Evolutionary conservation across 139 green algal genomes (phyloP), one percentile per base, ranked within the genome.

Genomic region (Coccomyxa sp.): DNA sequence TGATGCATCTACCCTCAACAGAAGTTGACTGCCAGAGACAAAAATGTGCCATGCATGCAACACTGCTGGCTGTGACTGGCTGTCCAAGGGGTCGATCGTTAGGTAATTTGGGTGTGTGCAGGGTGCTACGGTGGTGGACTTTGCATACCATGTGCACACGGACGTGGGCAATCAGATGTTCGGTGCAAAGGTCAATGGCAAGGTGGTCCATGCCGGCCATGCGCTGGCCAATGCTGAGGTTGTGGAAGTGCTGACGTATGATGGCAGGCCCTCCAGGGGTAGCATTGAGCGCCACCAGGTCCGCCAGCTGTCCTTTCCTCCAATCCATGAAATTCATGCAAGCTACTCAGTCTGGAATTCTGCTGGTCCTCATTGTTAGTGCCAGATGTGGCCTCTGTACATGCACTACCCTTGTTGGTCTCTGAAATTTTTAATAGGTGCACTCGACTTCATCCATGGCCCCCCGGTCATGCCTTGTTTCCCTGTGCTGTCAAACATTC

Each of bases 101-200:
- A 51, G 38, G 38, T 51, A 51, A n/a, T 9, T 71, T 71, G 63
- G 1, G 21, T 71, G 63, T 71, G 18, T 71, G 78, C 87, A 91
- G 88, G 95, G 95, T 57, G 86, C 95, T 25, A 98, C 95, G 9
- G 91, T 96, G 21, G 87, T 98, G 23, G 95, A 98, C 90, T 98
- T 97, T 91, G 95, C 95, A 3, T 98, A 97, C 86, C 90, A 96
- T 84, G 90, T 97, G 12, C 93, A 98, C 85, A 93, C 91, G 11
- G 87, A 94, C 38, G 85, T 97, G 25, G 95, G 95, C 83, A 94
- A 97, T 76, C 83, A 90, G 32, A 97, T 97, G 93, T 80, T 95
- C 32, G 89, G 82, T 13, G 91, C 88, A 27, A 95, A 94, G 83
- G 83, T 98, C 0, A 97, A 97, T 81, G 93, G 93, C 79, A 90